Conservation (phyloP, 495 filamentous ascomycete genomes). For the Xylaria sp. region DNA sequence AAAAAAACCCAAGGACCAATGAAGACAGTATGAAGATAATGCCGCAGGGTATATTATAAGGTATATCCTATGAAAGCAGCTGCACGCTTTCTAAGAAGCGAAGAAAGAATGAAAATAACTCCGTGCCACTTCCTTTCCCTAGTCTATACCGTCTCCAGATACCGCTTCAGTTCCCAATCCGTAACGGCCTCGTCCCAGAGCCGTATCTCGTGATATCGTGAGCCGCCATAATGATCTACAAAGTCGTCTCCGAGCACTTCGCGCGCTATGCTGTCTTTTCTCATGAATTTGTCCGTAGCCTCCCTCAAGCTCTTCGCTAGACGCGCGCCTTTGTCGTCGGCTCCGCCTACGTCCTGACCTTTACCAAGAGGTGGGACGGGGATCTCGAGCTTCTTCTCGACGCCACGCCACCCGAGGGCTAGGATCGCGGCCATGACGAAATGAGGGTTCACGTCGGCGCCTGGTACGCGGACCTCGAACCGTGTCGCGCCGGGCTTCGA, state of each 20-base stretch:
- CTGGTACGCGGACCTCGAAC: constrained; percentile 89
- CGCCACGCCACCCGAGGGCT: constrained; percentile 84
- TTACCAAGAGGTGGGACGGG: constrained; percentile 82
- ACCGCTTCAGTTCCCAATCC: constrained; percentile 82
- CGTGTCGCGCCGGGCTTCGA: constrained; percentile 82
- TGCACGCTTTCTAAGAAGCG: background rate
- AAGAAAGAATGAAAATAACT: background rate
- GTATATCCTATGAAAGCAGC: constrained; percentile 16
- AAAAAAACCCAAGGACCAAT: background rate
- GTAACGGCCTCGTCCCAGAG: constrained; percentile 96
- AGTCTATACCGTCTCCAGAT: constrained; percentile 74
- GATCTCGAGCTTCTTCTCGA: constrained; percentile 88
- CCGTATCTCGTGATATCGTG: constrained; percentile 86
- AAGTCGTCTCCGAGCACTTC: constrained; percentile 95
- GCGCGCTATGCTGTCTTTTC: constrained; percentile 79
- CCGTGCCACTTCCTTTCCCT: background rate
- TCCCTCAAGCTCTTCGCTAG: constrained; percentile 84
- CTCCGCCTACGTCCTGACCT: constrained; percentile 77
- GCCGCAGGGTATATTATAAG: constrained; percentile 5
- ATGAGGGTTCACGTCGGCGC: constrained; percentile 89
- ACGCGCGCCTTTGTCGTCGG: constrained; percentile 68
- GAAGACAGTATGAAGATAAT: background rate
- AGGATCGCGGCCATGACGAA: constrained; percentile 88
- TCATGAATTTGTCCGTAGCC: constrained; percentile 76
- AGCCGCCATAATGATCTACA: constrained; percentile 93